These are phyloP conservation scores for Dictyostelium firmibasis DNA, from an alignment of 78 protist genomes.

Conservation along the genomic window DNA sequence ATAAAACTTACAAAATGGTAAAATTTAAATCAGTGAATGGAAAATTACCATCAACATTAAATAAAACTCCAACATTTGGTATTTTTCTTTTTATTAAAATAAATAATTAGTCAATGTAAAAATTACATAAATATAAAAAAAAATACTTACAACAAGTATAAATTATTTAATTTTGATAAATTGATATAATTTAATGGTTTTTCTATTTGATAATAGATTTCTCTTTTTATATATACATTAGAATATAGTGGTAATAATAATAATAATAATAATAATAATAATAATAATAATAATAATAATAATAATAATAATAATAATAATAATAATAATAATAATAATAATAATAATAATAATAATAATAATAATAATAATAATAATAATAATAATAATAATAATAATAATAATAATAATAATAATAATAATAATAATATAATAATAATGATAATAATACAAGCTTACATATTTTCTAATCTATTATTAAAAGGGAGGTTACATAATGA, in stretches of 20 bases:
- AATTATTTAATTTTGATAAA: neutral
- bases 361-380: too few species aligned
- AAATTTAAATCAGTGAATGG: neutral
- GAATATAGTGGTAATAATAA: too few species aligned
- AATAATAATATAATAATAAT: too few species aligned
- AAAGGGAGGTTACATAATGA: neutral
- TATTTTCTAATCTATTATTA: neutral
- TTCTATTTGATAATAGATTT: neutral
- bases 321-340: too few species aligned
- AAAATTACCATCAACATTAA: neutral
- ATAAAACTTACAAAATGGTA: neutral
- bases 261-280: too few species aligned
- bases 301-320: too few species aligned
- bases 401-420: too few species aligned
- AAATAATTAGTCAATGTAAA: too few species aligned
- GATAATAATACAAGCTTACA: neutral
- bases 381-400: too few species aligned
- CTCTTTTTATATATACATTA: neutral
- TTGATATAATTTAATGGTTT: neutral
- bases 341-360: too few species aligned
- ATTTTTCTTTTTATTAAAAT: neutral
- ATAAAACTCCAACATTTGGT: neutral
- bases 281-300: too few species aligned
- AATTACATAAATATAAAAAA: too few species aligned
- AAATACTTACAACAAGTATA: neutral